Evolutionary conservation across 2,329 filamentous ascomycete species (phyloP).

Genomic region (Venturia effusa): DNA sequence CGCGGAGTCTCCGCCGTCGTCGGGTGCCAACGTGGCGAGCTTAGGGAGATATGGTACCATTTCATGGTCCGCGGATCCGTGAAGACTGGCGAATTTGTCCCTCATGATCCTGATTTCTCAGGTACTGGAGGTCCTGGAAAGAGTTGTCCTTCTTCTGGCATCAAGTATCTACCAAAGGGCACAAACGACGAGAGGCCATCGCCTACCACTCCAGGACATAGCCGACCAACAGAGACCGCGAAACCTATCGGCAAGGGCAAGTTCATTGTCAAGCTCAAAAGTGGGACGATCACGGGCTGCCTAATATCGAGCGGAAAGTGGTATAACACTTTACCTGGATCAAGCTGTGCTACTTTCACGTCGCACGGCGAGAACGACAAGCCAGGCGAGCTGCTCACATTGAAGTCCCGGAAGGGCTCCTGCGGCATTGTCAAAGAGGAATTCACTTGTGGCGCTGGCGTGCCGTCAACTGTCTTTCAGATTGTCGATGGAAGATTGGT

Average conservation of each 20-base stretch:
- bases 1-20: slow-evolving; percentile 42
- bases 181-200: slow-evolving; percentile 22
- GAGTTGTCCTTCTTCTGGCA: slow-evolving; percentile 51
- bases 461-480: slow-evolving; percentile 33
- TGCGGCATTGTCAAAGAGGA: slow-evolving; percentile 45
- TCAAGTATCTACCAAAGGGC: slow-evolving; percentile 55
- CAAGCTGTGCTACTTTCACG: slow-evolving; percentile 56
- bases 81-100: slow-evolving; percentile 49
- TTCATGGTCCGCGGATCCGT: slow-evolving; percentile 51
- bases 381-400: slow-evolving; percentile 36
- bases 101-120: slow-evolving; percentile 38
- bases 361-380: slow-evolving; percentile 29
- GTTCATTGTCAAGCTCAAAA: slow-evolving; percentile 41
- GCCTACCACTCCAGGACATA: slow-evolving; percentile 17
- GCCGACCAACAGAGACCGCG: slow-evolving; percentile 22
- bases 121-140: slow-evolving; percentile 25
- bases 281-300: slow-evolving; percentile 45
- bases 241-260: slow-evolving; percentile 46
- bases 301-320: slow-evolving; percentile 57
- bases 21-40: slow-evolving; percentile 39
- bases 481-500: slow-evolving; percentile 23
- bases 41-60: slow-evolving; percentile 51
- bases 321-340: slow-evolving; percentile 42
- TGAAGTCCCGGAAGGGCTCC: slow-evolving; percentile 46
- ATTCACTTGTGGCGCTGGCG: slow-evolving; percentile 44